These are phyloP conservation scores for Metschnikowia drakensbergensis DNA, from an alignment of 805 yeast species.

Conservation along the genomic window DNA sequence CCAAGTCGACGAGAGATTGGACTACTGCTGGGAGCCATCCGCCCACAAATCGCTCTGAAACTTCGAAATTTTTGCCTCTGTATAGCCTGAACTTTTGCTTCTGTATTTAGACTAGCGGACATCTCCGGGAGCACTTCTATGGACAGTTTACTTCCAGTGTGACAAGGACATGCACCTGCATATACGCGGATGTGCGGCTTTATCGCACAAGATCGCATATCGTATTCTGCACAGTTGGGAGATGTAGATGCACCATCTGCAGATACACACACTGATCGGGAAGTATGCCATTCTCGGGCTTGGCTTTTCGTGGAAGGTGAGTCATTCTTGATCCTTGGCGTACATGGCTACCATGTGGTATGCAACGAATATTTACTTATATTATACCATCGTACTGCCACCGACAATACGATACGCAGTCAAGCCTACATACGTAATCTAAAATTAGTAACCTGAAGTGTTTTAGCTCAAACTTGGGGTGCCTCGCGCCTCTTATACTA, in stretches of 20 bases:
- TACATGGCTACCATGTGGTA: not conserved
- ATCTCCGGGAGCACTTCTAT: not conserved
- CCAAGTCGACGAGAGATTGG: too few relatives aligned
- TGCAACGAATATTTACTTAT: too few relatives aligned
- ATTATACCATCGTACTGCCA: too few relatives aligned
- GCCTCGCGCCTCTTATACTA: too few relatives aligned
- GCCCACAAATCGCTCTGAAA: not conserved
- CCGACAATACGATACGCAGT: not conserved
- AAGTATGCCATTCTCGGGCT: too few relatives aligned
- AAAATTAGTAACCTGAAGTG: not conserved
- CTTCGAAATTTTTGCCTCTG: not conserved
- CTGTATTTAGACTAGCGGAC: not conserved
- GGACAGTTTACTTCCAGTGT: not conserved
- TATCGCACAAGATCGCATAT: slow-evolving; percentile 1
- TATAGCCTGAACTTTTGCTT: not conserved
- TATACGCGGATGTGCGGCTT: not conserved
- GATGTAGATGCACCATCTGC: not conserved
- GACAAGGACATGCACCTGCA: not conserved
- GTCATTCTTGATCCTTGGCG: too few relatives aligned
- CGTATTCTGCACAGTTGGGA: not conserved
- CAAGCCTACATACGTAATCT: not conserved
- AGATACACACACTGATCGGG: not conserved
- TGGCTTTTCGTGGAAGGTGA: too few relatives aligned
- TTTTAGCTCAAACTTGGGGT: too few relatives aligned
- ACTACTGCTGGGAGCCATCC: too few relatives aligned